These are phyloP conservation scores for Alternaria novae-zelandiae DNA, from an alignment of 2,329 filamentous ascomycete species.

Conservation along the genomic window DNA sequence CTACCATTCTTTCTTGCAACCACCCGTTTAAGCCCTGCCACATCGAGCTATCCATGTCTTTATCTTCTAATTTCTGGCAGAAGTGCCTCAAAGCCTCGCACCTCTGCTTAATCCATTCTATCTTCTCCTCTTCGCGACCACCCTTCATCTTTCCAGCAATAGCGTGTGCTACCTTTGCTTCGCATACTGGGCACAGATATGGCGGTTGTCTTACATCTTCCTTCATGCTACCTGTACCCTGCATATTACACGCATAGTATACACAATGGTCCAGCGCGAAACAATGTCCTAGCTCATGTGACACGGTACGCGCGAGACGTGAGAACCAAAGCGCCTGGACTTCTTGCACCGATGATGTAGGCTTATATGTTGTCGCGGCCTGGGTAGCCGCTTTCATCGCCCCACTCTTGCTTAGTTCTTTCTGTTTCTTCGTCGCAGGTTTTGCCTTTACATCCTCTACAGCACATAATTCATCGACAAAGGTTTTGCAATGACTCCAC, in stretches of 20 bases:
- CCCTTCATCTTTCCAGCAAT: conserved; percentile 25
- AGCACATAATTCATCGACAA: conserved; percentile 53
- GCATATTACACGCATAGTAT: conserved; percentile 70
- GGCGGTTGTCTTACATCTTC: conserved; percentile 69
- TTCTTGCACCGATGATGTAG: conserved; percentile 21
- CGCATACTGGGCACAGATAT: conserved; percentile 67
- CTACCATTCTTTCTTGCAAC: conserved; percentile 2
- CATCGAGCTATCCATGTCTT: conserved; percentile 31
- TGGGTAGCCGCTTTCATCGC: conserved; percentile 22
- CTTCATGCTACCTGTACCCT: conserved; percentile 61
- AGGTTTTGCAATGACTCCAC: conserved; percentile 64
- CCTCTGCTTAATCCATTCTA: conserved; percentile 41
- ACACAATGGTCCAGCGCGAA: conserved; percentile 70
- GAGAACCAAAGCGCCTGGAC: conserved; percentile 61
- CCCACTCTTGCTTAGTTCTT: conserved; percentile 9
- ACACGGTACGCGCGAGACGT: conserved; percentile 60
- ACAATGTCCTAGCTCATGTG: conserved; percentile 72
- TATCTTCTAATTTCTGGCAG: conserved; percentile 51
- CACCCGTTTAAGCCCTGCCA: conserved; percentile 27
- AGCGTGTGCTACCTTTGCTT: conserved; percentile 57
- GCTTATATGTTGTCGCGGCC: conserved; percentile 11
- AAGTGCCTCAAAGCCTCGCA: conserved; percentile 51
- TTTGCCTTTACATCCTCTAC: conserved; percentile 29
- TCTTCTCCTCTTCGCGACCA: conserved; percentile 28
- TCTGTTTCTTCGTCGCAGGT: conserved; percentile 16